phyloP scores from a whole-genome alignment of 495 filamentous ascomycete genomes.

The Penicillium robsamsonii region DNA sequence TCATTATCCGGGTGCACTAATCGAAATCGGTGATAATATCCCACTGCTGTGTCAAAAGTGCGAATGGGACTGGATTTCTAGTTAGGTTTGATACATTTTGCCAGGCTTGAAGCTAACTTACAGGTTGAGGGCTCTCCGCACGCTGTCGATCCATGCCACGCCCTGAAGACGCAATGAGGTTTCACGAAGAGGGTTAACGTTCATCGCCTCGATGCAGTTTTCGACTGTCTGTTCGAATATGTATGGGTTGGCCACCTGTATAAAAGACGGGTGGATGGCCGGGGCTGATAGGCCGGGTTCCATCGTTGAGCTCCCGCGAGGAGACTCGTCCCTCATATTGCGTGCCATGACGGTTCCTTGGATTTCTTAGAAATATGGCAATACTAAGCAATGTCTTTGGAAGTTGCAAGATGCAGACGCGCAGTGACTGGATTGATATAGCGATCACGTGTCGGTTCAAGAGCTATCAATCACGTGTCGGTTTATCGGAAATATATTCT shows the following conservation, averaged over 20 bases:
- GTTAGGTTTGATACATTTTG: slow-evolving; percentile 14
- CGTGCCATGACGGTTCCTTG: slow-evolving; percentile 20
- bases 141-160: slow-evolving; percentile 76
- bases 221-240: slow-evolving; percentile 63
- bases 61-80: slow-evolving; percentile 60
- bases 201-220: slow-evolving; percentile 53
- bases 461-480: neutral
- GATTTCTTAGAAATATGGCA: neutral
- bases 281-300: slow-evolving; percentile 28
- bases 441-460: neutral
- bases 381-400: neutral
- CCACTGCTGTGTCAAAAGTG: slow-evolving; percentile 79
- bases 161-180: slow-evolving; percentile 71
- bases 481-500: neutral
- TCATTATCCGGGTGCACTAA: slow-evolving; percentile 72
- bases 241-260: slow-evolving; percentile 67
- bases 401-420: slow-evolving; percentile 3
- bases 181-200: slow-evolving; percentile 59
- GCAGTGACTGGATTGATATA: slow-evolving; percentile 5
- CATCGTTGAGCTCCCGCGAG: slow-evolving; percentile 9
- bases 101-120: slow-evolving; percentile 35
- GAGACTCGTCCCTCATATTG: slow-evolving; percentile 23
- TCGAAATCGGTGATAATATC: slow-evolving; percentile 88
- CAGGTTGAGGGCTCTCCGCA: slow-evolving; percentile 69
- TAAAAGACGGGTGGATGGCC: slow-evolving; percentile 68